These are phyloP conservation scores for Wickerhamiella domercqiae DNA, from an alignment of 805 yeast species.

Conservation along the genomic window DNA sequence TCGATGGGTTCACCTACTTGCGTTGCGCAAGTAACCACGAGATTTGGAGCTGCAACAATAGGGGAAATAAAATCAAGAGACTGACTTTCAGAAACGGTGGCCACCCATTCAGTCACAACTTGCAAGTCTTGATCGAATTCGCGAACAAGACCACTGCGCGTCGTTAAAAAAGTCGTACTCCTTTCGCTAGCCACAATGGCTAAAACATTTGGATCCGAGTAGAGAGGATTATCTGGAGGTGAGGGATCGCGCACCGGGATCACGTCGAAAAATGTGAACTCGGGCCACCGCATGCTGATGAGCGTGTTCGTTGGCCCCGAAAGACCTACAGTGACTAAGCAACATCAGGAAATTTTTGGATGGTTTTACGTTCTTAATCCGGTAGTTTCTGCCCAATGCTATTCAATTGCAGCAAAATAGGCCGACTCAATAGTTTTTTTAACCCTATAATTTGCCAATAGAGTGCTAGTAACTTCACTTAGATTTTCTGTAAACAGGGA, in stretches of 20 bases:
- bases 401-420: no score
- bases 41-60: constrained; percentile 30
- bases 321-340: no score
- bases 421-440: no score
- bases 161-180: constrained; percentile 44
- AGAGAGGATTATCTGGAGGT: constrained; percentile 46
- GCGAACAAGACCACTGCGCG: constrained; percentile 37
- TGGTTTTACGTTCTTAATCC: no score
- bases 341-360: no score
- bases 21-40: constrained; percentile 56
- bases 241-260: constrained; percentile 78
- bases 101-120: constrained; percentile 36
- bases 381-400: no score
- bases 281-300: constrained; percentile 44
- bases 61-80: constrained; percentile 42
- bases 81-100: constrained; percentile 46
- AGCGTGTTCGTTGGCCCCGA: no score
- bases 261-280: constrained; percentile 72
- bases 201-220: constrained; percentile 62
- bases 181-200: constrained; percentile 42
- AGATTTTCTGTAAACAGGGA: no score
- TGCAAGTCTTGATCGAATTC: constrained; percentile 38
- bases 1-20: constrained; percentile 53
- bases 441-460: no score
- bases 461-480: no score